Base-by-base conservation (phyloP, 495 filamentous ascomycete species). In the Aspergillus leporis region DNA sequence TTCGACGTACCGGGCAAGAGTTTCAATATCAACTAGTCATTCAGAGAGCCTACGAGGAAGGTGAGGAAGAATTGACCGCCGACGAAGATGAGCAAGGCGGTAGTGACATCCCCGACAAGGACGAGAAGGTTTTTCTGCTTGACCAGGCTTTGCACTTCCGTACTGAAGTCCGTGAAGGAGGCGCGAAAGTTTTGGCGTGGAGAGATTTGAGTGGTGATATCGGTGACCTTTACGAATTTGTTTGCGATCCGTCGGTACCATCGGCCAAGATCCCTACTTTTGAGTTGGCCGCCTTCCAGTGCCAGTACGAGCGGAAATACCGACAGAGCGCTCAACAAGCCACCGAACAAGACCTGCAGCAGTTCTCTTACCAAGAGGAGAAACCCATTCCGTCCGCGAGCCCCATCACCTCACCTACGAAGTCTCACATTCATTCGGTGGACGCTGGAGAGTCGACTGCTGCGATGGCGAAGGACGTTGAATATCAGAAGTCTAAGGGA, bases 11-110 rank as follows among this genome's bases (percentile, higher is more conserved):
- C 9, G 92, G 89, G 3, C 92, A 95, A 71, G 90, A 96, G 28
- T 98, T 88, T 66, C 93, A 98, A 66, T 98, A 98, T 69, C 94
- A 98, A 70, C 88, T 98, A 36, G 93, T 98, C 51, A 83, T 98
- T 21, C 95, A 97, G 69, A 82, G 94, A 56, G 95, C 92, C 56
- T 98, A 92, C 79, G 94, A 98, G 72, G 94, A 98, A 74, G 94
- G 95, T 48, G 94, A 98, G 64, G 93, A 91, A 60, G 93, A 97
- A 65, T 80, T 93, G 32, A 87, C 86, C 5, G 93, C 95, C 61
- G 88, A 88, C 63, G 90, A 93, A 55, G 90, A 91, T 65, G 91
- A 93, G 51, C 88, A 96, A 69, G 86, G 83, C 54, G 87, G 84
- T 31, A 81, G 79, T 31, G 88, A 91, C 63, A 68, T 61, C 25